phyloP scores from a whole-genome alignment of 305 asterid species.

The Ajuga reptans region DNA sequence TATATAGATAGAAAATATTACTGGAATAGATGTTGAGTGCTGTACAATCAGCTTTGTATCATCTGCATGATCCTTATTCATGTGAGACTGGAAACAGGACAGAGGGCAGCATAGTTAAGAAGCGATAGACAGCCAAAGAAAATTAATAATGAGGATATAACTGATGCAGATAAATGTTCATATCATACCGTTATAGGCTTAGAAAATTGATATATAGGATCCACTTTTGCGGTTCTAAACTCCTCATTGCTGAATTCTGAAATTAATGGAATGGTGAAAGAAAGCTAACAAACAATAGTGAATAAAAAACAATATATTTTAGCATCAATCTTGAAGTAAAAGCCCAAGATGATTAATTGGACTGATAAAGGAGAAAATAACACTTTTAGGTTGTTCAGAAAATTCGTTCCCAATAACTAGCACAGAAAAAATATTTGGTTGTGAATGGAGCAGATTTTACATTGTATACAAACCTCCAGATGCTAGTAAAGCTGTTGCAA shows the following conservation, averaged over 20 bases:
- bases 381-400: not conserved
- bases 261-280: constrained; percentile 15
- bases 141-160: not conserved
- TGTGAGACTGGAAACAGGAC: constrained; percentile 53
- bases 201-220: constrained; percentile 73
- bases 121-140: not conserved
- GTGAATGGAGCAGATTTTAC: not conserved
- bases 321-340: constrained; percentile 6
- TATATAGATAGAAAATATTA: constrained; percentile 21
- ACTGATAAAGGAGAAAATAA: not conserved
- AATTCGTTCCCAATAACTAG: not conserved
- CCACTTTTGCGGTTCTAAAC: constrained; percentile 56
- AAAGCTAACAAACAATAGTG: not conserved
- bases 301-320: not conserved
- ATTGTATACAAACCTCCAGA: constrained; percentile 54
- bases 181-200: constrained; percentile 66
- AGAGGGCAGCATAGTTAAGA: constrained; percentile 11
- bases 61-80: constrained; percentile 71
- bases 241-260: constrained; percentile 67
- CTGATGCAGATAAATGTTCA: constrained; percentile 7
- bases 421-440: not conserved
- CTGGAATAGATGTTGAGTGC: constrained; percentile 62
- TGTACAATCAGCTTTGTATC: constrained; percentile 73
- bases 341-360: not conserved
- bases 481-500: constrained; percentile 61